These are phyloP conservation scores for Cenococcum geophilum DNA, from an alignment of 495 filamentous ascomycete species.

Conservation along the genomic window DNA sequence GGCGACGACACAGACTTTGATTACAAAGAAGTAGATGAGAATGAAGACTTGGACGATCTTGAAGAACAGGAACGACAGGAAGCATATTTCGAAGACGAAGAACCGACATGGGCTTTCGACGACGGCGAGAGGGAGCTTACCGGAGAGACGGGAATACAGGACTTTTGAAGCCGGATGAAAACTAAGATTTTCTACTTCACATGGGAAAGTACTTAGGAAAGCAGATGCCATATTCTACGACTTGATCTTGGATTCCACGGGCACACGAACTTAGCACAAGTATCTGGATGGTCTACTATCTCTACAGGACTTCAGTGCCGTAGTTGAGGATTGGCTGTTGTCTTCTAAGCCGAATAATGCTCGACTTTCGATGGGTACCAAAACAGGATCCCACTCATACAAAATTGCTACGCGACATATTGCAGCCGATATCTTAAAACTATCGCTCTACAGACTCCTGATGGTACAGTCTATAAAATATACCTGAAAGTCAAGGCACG, in stretches of 20 bases:
- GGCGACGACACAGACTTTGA: conserved; percentile 74
- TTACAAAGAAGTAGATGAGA: conserved; percentile 60
- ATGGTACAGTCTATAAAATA: conserved; percentile 33
- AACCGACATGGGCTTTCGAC: conserved; percentile 55
- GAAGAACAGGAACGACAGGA: conserved; percentile 55
- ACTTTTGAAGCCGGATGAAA: conserved; percentile 48
- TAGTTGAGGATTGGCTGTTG: too few species aligned
- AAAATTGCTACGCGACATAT: too few species aligned
- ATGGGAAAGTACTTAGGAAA: too few species aligned
- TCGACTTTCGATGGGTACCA: too few species aligned
- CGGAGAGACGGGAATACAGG: conserved; percentile 76
- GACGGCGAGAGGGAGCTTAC: conserved; percentile 41
- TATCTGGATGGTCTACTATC: too few species aligned
- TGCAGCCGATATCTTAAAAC: not conserved
- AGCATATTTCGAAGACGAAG: conserved; percentile 71
- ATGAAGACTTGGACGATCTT: conserved; percentile 63
- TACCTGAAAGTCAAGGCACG: conserved; percentile 61
- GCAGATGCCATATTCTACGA: too few species aligned
- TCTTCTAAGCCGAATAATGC: too few species aligned
- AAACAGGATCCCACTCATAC: too few species aligned
- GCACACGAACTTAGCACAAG: too few species aligned
- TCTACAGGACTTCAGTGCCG: too few species aligned
- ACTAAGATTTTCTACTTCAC: too few species aligned
- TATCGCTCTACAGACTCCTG: not conserved
- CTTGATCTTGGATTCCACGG: too few species aligned